A percentile compares a stretch with the other conserved stretches of the same genome.
phyloP scores from a whole-genome alignment of 495 filamentous ascomycete genomes.

The Aspergillus baeticus region DNA sequence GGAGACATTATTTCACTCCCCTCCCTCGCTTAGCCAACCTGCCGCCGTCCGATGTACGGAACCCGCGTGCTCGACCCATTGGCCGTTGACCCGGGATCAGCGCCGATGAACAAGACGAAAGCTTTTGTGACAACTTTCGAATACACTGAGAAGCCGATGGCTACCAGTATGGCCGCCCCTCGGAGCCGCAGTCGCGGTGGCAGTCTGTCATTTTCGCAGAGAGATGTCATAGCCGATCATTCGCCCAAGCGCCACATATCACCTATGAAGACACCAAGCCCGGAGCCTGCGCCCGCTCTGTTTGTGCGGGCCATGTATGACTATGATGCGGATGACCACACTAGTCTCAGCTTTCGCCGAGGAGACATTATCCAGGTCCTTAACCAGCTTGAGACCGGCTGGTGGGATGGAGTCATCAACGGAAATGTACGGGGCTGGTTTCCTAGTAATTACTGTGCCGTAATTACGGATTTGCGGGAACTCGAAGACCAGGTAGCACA shows the following conservation, averaged over 20 bases:
- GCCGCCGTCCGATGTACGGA: conserved; percentile 35
- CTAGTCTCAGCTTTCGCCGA: conserved; percentile 91
- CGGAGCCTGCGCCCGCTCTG: conserved; percentile 71
- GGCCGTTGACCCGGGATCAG: conserved; percentile 34
- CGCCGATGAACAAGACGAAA: conserved; percentile 34
- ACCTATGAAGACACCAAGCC: conserved; percentile 51
- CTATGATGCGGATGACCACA: conserved; percentile 94
- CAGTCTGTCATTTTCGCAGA: conserved; percentile 27
- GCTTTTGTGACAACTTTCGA: conserved; percentile 47
- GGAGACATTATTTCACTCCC: neutral
- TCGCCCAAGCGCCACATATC: conserved; percentile 30
- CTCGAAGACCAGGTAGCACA: conserved; percentile 34
- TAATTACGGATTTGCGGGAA: conserved; percentile 74
- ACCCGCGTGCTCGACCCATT: conserved; percentile 33
- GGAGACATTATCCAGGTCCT: conserved; percentile 98
- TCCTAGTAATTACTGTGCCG: conserved; percentile 95
- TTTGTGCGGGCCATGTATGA: conserved; percentile 97
- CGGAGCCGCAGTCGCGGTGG: conserved; percentile 32
- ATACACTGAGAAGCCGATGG: conserved; percentile 44
- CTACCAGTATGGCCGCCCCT: conserved; percentile 32
- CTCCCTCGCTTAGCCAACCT: conserved; percentile 12
- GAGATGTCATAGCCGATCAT: conserved; percentile 25
- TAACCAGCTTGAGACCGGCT: conserved; percentile 94
- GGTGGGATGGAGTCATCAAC: conserved; percentile 96
- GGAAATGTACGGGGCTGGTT: conserved; percentile 91